Base-by-base conservation (phyloP, 2,329 filamentous ascomycete species). In the Pyricularia grisea region DNA sequence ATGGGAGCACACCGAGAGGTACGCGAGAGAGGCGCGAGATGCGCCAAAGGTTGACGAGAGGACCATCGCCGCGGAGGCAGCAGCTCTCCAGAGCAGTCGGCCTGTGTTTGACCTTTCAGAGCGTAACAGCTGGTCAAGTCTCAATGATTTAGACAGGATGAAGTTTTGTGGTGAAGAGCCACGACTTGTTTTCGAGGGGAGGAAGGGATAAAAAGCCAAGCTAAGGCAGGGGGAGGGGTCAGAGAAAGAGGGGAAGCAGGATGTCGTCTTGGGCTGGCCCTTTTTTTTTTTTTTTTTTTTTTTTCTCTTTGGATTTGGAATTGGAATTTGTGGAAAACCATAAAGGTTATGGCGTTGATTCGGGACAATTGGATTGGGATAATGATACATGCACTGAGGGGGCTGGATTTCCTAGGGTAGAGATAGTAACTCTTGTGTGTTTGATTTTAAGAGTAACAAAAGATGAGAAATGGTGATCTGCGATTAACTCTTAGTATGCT, bases 1-100 rank as follows among this genome's bases (percentile, higher is more conserved):
- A 23, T 33, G 23, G 14, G 58, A 69, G 33, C 58, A 67, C 12
- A 67, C 68, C 10, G 23, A 58, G 58, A 66, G 33, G 23, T 67
- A 67, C 58, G 68, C 68, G 23, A 31, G 65, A 20, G 68, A 69
- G 68, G 36, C 50, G n/a, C 58, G 58, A 12, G 58, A 61, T 14
- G 58, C 58, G 17, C 58, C 58, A 61, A 61, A 17, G 58, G 58
- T 61, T 4, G 58, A 61, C 17, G 58, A 25, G 25, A 61, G 25
- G 58, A 61, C 58, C 1, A 61, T 61, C 9, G 58, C 58, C 23
- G 58, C 58, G 58, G 58, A 61, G 27, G 58, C 58, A 17, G 58
- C 58, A 5, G 58, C 23, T 28, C 58, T 61, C 20, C n/a, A 14
- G 58, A 9, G n/a, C 25, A n/a, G 3, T 23, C 58, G 25, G 23